Conservation (phyloP, 768 basidiomycete genomes). For the Amanita rimosa region DNA sequence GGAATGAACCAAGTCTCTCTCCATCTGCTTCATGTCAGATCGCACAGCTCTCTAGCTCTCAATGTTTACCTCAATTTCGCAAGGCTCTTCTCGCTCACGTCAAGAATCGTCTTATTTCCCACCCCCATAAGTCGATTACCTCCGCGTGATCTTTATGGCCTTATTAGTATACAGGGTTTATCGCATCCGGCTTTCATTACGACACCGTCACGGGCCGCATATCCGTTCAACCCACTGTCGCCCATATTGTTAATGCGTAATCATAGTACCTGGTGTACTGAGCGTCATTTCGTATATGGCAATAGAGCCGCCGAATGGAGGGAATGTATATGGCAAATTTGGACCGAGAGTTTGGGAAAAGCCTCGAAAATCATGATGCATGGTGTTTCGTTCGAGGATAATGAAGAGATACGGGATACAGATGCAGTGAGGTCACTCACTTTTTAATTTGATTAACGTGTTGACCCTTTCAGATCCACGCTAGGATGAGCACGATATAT, state of each 20-base stretch:
- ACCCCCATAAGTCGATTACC: slow-evolving; percentile 21
- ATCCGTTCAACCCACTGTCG: slow-evolving; percentile 28
- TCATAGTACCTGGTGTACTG: slow-evolving; percentile 50
- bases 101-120: slow-evolving; percentile 40
- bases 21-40: slow-evolving; percentile 36
- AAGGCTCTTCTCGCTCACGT: slow-evolving; percentile 42
- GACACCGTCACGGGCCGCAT: slow-evolving; percentile 17
- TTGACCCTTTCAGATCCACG: slow-evolving; percentile 26
- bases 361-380: neutral
- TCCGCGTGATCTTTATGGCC: slow-evolving; percentile 10
- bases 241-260: slow-evolving; percentile 34
- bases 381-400: neutral
- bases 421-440: neutral
- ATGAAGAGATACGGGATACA: neutral
- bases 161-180: slow-evolving; percentile 4
- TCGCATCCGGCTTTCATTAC: slow-evolving; percentile 12
- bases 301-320: slow-evolving; percentile 45
- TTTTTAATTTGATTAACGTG: slow-evolving; percentile 9
- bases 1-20: slow-evolving; percentile 21
- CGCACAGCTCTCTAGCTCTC: slow-evolving; percentile 24
- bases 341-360: slow-evolving; percentile 41
- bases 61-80: slow-evolving; percentile 55
- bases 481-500: slow-evolving; percentile 35
- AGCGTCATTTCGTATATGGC: slow-evolving; percentile 34
- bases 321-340: slow-evolving; percentile 57